Conservation (phyloP, 352 stramenopile species). For the Phytophthora quininea region DNA sequence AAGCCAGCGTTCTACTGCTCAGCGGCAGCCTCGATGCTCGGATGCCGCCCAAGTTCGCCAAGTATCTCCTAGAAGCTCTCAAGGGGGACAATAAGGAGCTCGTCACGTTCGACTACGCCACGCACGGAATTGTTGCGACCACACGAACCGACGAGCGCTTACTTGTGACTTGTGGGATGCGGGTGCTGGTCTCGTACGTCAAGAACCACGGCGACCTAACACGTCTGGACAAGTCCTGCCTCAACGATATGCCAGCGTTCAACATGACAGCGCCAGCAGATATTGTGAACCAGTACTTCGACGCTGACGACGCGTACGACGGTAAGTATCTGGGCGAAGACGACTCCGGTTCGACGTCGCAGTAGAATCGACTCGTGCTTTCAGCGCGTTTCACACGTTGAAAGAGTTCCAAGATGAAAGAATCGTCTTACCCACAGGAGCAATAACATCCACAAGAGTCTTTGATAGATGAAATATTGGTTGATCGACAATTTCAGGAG, state of each 20-base stretch:
- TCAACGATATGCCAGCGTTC: neutral
- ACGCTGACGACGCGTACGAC: neutral
- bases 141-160: too few relatives aligned
- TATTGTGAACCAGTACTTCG: neutral
- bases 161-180: constrained; percentile 20
- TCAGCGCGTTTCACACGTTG: neutral
- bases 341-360: neutral
- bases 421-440: neutral
- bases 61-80: too few relatives aligned
- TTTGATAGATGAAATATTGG: too few relatives aligned
- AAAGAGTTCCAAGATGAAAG: neutral
- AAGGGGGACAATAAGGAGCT: too few relatives aligned
- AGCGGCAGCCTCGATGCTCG: too few relatives aligned
- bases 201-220: neutral
- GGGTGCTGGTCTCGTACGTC: constrained; percentile 15
- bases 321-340: constrained; percentile 11
- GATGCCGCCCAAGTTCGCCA: too few relatives aligned
- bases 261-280: neutral
- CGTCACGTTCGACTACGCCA: too few relatives aligned
- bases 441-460: neutral
- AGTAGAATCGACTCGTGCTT: neutral
- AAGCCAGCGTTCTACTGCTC: too few relatives aligned
- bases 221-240: neutral
- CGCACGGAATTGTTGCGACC: too few relatives aligned
- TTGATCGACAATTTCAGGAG: too few relatives aligned